Conservation (phyloP, 2,329 filamentous ascomycete genomes). For the Ophiocordyceps camponoti-saundersi region DNA sequence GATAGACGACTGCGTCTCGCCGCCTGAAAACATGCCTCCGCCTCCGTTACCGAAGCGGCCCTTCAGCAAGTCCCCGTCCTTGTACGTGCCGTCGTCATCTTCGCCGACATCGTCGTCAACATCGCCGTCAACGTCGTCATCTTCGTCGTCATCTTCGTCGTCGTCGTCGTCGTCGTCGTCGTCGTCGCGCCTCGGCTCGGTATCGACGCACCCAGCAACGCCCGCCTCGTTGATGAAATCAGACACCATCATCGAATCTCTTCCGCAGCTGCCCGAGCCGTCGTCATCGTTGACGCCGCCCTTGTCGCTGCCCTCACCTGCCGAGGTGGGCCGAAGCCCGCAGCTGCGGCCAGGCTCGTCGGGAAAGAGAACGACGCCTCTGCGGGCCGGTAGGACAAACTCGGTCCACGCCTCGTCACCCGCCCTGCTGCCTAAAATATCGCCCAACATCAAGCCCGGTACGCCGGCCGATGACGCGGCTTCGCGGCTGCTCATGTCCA, state of each 20-base stretch:
- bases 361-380: constrained; percentile 28
- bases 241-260: constrained; percentile 37
- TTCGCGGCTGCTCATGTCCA: constrained; percentile 69
- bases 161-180: constrained; percentile 1
- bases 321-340: constrained; percentile 42
- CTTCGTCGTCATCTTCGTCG: constrained; percentile 21
- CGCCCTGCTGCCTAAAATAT: constrained; percentile 74
- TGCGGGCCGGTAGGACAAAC: constrained; percentile 32
- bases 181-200: constrained; percentile 14
- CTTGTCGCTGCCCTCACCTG: constrained; percentile 30
- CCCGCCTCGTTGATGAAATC: constrained; percentile 75
- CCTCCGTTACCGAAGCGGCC: constrained; percentile 49
- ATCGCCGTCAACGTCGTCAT: constrained; percentile 23
- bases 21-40: constrained; percentile 50
- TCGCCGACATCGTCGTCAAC: constrained; percentile 23
- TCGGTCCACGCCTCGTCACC: constrained; percentile 76
- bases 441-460: constrained; percentile 80
- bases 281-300: constrained; percentile 35
- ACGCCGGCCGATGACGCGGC: constrained; percentile 38
- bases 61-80: constrained; percentile 48
- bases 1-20: constrained; percentile 48
- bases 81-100: constrained; percentile 31
- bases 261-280: constrained; percentile 55
- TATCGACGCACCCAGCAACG: constrained; percentile 46
- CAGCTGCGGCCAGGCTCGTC: constrained; percentile 36